A percentile compares a stretch with the other conserved stretches of the same genome.
Conservation (phyloP, 768 basidiomycete species). For the Termitomyces sp. region DNA sequence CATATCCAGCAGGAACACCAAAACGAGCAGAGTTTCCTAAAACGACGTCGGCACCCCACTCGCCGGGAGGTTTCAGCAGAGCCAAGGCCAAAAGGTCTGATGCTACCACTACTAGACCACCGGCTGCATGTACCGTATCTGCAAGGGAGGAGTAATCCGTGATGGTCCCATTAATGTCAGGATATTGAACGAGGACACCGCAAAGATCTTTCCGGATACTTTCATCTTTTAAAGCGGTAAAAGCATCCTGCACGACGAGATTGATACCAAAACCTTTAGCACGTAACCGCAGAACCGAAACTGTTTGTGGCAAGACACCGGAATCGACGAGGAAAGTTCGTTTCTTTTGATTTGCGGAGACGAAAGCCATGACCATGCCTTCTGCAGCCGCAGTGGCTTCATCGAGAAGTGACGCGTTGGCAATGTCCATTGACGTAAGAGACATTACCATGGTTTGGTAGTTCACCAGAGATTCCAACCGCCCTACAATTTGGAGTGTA, state of each 20-base stretch:
- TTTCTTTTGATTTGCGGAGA: conserved; percentile 63
- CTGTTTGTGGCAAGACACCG: conserved; percentile 82
- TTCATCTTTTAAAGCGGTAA: conserved; percentile 45
- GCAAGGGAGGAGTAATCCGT: conserved; percentile 68
- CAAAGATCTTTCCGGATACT: conserved; percentile 60
- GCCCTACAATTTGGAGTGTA: conserved; percentile 46
- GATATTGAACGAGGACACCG: conserved; percentile 92
- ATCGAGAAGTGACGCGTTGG: conserved; percentile 93
- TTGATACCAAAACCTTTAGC: conserved; percentile 93
- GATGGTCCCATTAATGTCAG: conserved; percentile 82
- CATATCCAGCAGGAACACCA: conserved; percentile 95
- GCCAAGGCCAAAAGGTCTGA: conserved; percentile 93
- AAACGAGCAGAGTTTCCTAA: conserved; percentile 95
- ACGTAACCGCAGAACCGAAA: conserved; percentile 84
- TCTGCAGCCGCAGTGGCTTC: conserved; percentile 95
- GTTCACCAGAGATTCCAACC: conserved; percentile 93
- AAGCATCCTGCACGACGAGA: conserved; percentile 62
- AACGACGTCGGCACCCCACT: conserved; percentile 98
- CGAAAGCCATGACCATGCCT: conserved; percentile 93
- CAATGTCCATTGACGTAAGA: conserved; percentile 90
- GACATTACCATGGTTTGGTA: conserved; percentile 97
- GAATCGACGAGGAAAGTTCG: conserved; percentile 81
- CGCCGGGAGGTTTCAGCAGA: conserved; percentile 91
- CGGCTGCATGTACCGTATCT: conserved; percentile 60
- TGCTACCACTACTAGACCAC: conserved; percentile 82